Base-by-base conservation (phyloP, 2,329 filamentous ascomycete species). In the Ceratocystis harringtonii region DNA sequence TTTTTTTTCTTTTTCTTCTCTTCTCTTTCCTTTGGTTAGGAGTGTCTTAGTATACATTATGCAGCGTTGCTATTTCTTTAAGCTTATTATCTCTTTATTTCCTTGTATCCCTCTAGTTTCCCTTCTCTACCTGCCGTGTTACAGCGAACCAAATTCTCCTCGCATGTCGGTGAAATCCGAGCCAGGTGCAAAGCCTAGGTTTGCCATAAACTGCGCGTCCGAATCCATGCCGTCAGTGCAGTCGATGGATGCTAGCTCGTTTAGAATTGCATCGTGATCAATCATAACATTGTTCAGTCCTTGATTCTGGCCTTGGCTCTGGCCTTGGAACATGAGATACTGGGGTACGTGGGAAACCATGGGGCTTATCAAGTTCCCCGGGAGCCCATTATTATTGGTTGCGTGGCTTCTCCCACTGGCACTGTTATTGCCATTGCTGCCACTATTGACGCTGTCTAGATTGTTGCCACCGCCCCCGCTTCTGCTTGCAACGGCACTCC, bases 151-250 rank as follows among this genome's bases (percentile, higher is more conserved):
- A 70, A 76, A 78, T 30, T 77, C 75, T 30, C 74, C 72, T 63
- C 63, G 72, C 75, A 83, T 77, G 68, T 84, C 82, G 0, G 78
- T 77, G 62, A 86, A 75, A 66, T 84, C 83, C 43, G 81, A 80
- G 30, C 84, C 84, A 0, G 84, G 84, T 1, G 80, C 82, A 71
- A 86, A 85, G 0, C 84, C 84, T 22, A 87, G 75, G 69, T 87
- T 87, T 57, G 82, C 79, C 83, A 87, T 85, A 70, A 87, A 86
- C 68, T 85, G 81, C 1, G 81, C 78, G 68, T 85, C 82, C 12
- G 79, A 77, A 30, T 82, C 80, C 57, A 81, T 73, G 44, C 76
- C 74, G 64, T 80, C 79, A 0, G 75, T 74, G 68, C 76, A 78
- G 67, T 81, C 79, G 50, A 80, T 77, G n/a, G 78, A 78, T 19